Base-by-base conservation (phyloP, 176 grass and related monocot genomes). In the Zoysia japonica region DNA sequence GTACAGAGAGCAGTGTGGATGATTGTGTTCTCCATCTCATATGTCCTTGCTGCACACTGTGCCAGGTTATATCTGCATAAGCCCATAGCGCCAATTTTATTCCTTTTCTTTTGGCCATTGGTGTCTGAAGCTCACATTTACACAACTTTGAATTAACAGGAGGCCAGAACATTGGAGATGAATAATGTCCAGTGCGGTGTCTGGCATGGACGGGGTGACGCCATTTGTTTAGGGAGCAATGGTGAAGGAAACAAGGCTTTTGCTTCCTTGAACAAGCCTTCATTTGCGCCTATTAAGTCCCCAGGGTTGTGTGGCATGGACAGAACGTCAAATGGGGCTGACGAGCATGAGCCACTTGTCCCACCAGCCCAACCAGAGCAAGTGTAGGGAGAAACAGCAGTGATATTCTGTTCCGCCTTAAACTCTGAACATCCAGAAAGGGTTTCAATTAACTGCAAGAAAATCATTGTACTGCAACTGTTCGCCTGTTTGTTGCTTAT, bases 131-230 rank as follows among this genome's bases (percentile, higher is more conserved):
- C 83, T 91, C 36, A 81, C 45, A 3, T 41, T 70, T 28, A 28
- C 28, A 76, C 55, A 9, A n/a, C 59, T 83, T 84, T 67, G 71
- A 86, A 67, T 81, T 72, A 9, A 3, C 82, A 99, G 96, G 96
- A 99, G 77, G 91, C 92, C 2, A 91, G 92, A 70, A 99, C 92
- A 12, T 78, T 99, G 70, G 96, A 99, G 86, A 99, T 95, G 88
- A 99, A 99, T 68, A 95, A 99, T 81, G 96, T 99, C 51, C 96
- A 99, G 15, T 87, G 86, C 70, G 92, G 96, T 56, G 74, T 99
- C 46, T 99, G 96, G 96, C 96, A 99, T 19, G 96, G 96, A 47
- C 84, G 96, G 47, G 92, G 96, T 51, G 96, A 99, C 66, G 88
- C 96, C 47, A 91, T 93, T 84, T 99, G 88, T 74, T 88, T 99